These are phyloP conservation scores for Linnemannia schmuckeri DNA, from an alignment of 192 early-diverging fungal genomes.

Conservation along the genomic window DNA sequence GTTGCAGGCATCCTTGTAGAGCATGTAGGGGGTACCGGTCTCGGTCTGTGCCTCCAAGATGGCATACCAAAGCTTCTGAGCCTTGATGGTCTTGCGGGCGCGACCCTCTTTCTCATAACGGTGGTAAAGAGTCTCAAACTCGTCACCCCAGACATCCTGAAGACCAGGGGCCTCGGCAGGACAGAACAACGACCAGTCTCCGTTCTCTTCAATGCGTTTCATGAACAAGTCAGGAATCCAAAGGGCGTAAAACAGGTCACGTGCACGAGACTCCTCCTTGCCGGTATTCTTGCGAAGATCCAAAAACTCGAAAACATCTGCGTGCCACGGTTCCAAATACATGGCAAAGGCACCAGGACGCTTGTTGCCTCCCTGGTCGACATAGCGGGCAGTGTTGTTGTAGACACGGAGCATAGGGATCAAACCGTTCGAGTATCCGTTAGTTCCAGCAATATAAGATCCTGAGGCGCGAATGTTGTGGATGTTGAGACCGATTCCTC, in stretches of 20 bases:
- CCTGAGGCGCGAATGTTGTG: slow-evolving; percentile 96
- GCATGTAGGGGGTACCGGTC: slow-evolving; percentile 98
- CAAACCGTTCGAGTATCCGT: slow-evolving; percentile 96
- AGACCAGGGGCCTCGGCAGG: slow-evolving; percentile 94
- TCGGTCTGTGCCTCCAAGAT: slow-evolving; percentile 97
- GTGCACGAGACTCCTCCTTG: slow-evolving; percentile 97
- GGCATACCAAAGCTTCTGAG: slow-evolving; percentile 98
- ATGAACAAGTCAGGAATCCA: slow-evolving; percentile 99
- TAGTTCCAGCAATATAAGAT: slow-evolving; percentile 98
- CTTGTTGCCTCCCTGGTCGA: slow-evolving; percentile 99
- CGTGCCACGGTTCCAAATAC: slow-evolving; percentile 99
- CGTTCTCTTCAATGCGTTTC: slow-evolving; percentile 94
- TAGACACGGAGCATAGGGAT: slow-evolving; percentile 98
- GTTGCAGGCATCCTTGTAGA: slow-evolving; percentile 99
- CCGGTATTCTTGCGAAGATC: slow-evolving; percentile 98
- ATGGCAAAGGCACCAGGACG: slow-evolving; percentile 98
- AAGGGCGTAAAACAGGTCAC: slow-evolving; percentile 97
- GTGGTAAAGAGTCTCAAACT: slow-evolving; percentile 89
- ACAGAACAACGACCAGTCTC: slow-evolving; percentile 96
- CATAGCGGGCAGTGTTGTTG: slow-evolving; percentile 98
- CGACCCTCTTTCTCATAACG: slow-evolving; percentile 88
- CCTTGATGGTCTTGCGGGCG: slow-evolving; percentile 92
- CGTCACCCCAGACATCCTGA: slow-evolving; percentile 92
- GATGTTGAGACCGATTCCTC: slow-evolving; percentile 97
- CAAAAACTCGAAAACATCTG: slow-evolving; percentile 96